Percentiles rank a stretch among this genome's conserved stretches.
Evolutionary conservation across 2,329 filamentous ascomycete genomes (phyloP).

Genomic region (Achaetomium macrosporum): DNA sequence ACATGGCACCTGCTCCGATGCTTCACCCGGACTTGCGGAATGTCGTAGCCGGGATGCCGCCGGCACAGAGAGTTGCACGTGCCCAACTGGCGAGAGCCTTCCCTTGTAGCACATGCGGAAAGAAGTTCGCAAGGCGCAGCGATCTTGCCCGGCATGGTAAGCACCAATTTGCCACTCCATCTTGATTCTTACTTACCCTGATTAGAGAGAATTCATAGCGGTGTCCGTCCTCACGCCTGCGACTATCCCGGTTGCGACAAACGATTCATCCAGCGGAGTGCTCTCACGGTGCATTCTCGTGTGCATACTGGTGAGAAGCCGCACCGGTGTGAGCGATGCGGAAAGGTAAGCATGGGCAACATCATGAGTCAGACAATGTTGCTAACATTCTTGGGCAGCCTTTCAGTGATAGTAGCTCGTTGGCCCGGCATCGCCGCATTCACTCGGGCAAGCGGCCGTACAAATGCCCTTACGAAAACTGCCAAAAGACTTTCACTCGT

Average conservation of each 20-base stretch:
- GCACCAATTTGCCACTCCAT: conserved; percentile 28
- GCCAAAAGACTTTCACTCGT: conserved; percentile 96
- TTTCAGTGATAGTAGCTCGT: conserved; percentile 92
- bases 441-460: conserved; percentile 95
- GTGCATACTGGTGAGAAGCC: conserved; percentile 98
- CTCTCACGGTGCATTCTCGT: conserved; percentile 88
- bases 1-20: conserved; percentile 36
- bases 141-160: conserved; percentile 92
- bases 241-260: conserved; percentile 86
- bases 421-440: conserved; percentile 88
- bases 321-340: conserved; percentile 93
- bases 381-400: conserved; percentile 49
- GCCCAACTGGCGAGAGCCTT: conserved; percentile 58
- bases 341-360: conserved; percentile 63
- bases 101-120: conserved; percentile 81
- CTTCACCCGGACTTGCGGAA: conserved; percentile 38
- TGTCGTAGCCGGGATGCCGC: conserved; percentile 28
- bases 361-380: fast-evolving
- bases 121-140: conserved; percentile 87
- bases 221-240: conserved; percentile 84
- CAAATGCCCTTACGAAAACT: conserved; percentile 95
- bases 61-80: conserved; percentile 29
- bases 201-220: conserved; percentile 89
- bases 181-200: conserved; percentile 24
- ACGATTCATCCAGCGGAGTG: conserved; percentile 94